These are phyloP conservation scores for Pestalotiopsis sp. DNA, from an alignment of 2,329 filamentous ascomycete genomes.

Conservation along the genomic window DNA sequence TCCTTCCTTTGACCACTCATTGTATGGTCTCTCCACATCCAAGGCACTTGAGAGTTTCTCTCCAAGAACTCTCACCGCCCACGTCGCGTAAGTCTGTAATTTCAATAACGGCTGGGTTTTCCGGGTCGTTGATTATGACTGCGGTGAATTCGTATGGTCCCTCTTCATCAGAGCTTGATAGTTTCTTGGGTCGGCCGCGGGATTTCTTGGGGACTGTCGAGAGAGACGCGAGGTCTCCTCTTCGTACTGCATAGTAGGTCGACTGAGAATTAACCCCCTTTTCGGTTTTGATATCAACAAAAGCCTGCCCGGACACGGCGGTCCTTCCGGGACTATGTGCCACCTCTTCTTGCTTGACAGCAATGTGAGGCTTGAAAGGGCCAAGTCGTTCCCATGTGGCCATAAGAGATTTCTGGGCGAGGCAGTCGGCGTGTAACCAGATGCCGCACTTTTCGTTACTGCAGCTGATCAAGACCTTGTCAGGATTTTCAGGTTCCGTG, in stretches of 20 bases:
- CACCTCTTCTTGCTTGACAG: slow-evolving; percentile 39
- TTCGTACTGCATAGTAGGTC: slow-evolving; percentile 7
- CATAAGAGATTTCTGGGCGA: slow-evolving; percentile 55
- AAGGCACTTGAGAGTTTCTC: slow-evolving; percentile 50
- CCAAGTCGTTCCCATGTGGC: slow-evolving; percentile 51
- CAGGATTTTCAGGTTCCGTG: slow-evolving; percentile 60
- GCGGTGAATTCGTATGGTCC: slow-evolving; percentile 49
- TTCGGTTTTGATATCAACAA: slow-evolving; percentile 53
- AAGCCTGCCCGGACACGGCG: slow-evolving; percentile 48
- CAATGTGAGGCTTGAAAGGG: slow-evolving; percentile 48
- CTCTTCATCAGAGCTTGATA: slow-evolving; percentile 33
- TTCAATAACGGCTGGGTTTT: slow-evolving; percentile 49
- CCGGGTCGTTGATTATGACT: slow-evolving; percentile 42
- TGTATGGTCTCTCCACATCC: slow-evolving; percentile 49
- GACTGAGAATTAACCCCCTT: slow-evolving; percentile 22
- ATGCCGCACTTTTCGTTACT: slow-evolving; percentile 52
- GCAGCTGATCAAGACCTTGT: slow-evolving; percentile 60
- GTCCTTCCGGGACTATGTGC: slow-evolving; percentile 39
- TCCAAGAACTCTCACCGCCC: slow-evolving; percentile 54
- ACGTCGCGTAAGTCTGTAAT: slow-evolving; percentile 50
- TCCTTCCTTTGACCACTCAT: not conserved
- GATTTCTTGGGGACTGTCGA: slow-evolving; percentile 30
- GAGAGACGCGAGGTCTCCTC: slow-evolving; percentile 34
- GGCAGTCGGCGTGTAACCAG: slow-evolving; percentile 65
- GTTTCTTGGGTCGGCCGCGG: slow-evolving; percentile 39